phyloP scores from a whole-genome alignment of 164 flowering plant species.

The Vitis rotundifolia region DNA sequence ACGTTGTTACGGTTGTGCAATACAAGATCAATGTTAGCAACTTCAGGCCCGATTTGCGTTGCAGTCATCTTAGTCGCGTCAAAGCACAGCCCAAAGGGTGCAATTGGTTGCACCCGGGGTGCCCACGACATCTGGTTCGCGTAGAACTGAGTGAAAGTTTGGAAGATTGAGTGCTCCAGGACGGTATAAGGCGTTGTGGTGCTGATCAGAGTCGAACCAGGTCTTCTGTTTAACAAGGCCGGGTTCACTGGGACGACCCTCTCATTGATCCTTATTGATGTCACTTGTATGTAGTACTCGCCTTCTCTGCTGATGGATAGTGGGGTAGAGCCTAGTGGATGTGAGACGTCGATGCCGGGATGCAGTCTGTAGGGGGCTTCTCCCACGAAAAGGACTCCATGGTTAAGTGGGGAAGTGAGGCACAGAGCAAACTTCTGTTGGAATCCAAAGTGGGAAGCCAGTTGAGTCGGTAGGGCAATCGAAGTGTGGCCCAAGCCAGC shows the following conservation, averaged over 20 bases:
- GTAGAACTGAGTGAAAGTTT: constrained; percentile 24
- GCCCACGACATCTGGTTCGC: constrained; percentile 11
- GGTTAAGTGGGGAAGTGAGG: constrained; percentile 5
- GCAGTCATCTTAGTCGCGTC: constrained; percentile 14
- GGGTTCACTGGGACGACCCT: constrained; percentile 25
- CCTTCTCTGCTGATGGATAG: constrained; percentile 13
- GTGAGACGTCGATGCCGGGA: constrained; percentile 9
- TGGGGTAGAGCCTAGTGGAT: constrained; percentile 10
- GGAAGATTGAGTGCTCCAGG: constrained; percentile 38
- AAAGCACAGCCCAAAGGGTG: constrained; percentile 49
- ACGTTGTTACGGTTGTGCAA: constrained; percentile 15
- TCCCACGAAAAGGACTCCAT: constrained; percentile 27
- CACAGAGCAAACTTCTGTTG: constrained; percentile 17
- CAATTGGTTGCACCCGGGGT: constrained; percentile 22
- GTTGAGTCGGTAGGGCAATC: constrained; percentile 29
- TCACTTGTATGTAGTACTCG: constrained; percentile 45
- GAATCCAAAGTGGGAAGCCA: constrained; percentile 27
- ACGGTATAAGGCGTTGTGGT: constrained; percentile 51
- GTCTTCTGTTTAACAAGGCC: constrained; percentile 12
- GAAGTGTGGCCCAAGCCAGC: constrained; percentile 28
- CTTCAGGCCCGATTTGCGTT: constrained; percentile 16
- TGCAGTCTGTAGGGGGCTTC: constrained; percentile 6
- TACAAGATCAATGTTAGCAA: constrained; percentile 42
- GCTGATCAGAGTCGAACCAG: constrained; percentile 45
- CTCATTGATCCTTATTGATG: constrained; percentile 29